Evolutionary conservation across 768 basidiomycete genomes (phyloP).

Genomic region (Termitomyces titanicus): DNA sequence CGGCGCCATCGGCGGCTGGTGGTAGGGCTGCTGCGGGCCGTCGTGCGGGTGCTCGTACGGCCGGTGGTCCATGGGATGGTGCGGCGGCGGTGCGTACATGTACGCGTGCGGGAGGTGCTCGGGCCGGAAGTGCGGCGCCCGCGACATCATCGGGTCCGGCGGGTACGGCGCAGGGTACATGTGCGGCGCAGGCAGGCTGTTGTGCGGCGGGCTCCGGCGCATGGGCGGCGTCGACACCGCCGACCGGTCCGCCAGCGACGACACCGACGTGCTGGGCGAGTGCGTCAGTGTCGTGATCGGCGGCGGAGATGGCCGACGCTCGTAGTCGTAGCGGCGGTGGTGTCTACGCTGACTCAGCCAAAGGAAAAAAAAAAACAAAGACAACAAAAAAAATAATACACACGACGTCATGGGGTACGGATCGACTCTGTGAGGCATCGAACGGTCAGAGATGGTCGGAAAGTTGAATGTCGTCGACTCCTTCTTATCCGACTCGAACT

Average conservation of each 20-base stretch:
- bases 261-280: slow-evolving; percentile 59
- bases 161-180: slow-evolving; percentile 34
- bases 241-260: slow-evolving; percentile 52
- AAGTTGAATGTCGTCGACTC: slow-evolving; percentile 8
- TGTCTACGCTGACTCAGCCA: slow-evolving; percentile 20
- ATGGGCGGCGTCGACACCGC: slow-evolving; percentile 57
- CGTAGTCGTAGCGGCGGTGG: slow-evolving; percentile 35
- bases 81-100: slow-evolving; percentile 29
- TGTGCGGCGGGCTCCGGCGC: slow-evolving; percentile 36
- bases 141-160: slow-evolving; percentile 26
- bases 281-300: slow-evolving; percentile 49
- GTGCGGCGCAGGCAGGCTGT: slow-evolving; percentile 22
- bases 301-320: slow-evolving; percentile 29
- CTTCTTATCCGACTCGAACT: slow-evolving; percentile 19
- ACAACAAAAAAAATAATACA: slow-evolving; percentile 1
- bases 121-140: slow-evolving; percentile 27
- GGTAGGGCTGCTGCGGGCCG: slow-evolving; percentile 11
- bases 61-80: slow-evolving; percentile 21
- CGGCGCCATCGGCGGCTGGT: not conserved
- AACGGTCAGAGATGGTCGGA: slow-evolving; percentile 13
- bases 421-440: slow-evolving; percentile 52
- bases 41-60: slow-evolving; percentile 22
- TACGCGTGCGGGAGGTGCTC: slow-evolving; percentile 24
- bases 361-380: not conserved
- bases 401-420: slow-evolving; percentile 27